Percentiles rank a stretch among this genome's conserved stretches.
phyloP scores from a whole-genome alignment of 768 basidiomycete genomes.

The Russula brevipes region DNA sequence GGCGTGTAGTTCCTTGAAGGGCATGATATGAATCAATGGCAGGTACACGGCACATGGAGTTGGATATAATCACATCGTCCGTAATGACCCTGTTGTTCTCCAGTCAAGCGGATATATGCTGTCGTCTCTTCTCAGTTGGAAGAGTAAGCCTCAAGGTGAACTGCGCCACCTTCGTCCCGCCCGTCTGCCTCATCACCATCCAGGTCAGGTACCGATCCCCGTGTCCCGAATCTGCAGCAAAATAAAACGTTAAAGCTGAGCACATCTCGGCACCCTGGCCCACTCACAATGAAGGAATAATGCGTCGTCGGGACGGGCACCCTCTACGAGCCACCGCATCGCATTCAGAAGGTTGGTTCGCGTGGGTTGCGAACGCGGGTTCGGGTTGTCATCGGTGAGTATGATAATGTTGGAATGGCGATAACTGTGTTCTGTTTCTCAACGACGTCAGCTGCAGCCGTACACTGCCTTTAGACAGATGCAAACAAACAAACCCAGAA shows the following conservation, averaged over 20 bases:
- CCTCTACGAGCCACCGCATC: conserved; percentile 89
- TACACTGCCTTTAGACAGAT: conserved; percentile 5
- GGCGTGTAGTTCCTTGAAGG: conserved; percentile 57
- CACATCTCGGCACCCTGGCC: background rate
- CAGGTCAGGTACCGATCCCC: conserved; percentile 84
- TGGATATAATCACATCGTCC: conserved; percentile 67
- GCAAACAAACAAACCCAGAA: conserved; percentile 48
- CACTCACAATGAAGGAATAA: conserved; percentile 83
- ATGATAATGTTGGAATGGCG: conserved; percentile 73
- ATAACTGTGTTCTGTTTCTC: conserved; percentile 24
- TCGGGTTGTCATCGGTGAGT: conserved; percentile 68
- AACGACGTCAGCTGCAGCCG: background rate
- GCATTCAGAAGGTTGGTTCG: conserved; percentile 75
- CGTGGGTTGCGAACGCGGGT: conserved; percentile 67
- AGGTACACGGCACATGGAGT: background rate
- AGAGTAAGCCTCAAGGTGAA: background rate
- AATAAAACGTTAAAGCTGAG: background rate
- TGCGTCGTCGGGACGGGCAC: conserved; percentile 76
- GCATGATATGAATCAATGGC: background rate
- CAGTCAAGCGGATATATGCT: conserved; percentile 84
- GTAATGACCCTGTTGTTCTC: conserved; percentile 67
- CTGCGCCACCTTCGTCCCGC: conserved; percentile 60
- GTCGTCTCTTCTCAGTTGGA: background rate
- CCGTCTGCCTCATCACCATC: conserved; percentile 86
- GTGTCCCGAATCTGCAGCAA: conserved; percentile 74